phyloP scores from a whole-genome alignment of 73 alveolate genomes.

The Paramecium bursaria region DNA sequence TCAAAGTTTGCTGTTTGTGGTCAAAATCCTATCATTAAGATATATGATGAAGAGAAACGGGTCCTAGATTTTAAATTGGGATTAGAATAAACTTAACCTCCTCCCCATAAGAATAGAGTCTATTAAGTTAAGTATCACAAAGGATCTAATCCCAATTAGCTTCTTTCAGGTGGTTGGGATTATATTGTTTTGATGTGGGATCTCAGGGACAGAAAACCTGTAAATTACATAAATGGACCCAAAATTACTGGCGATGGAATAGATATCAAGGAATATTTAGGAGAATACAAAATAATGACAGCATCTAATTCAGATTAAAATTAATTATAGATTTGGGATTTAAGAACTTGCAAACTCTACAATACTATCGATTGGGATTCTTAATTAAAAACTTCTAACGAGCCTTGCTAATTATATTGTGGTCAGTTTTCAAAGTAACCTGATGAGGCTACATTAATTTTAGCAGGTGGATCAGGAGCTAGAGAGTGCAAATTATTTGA shows the following conservation, averaged over 20 bases:
- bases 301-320: slow-evolving; percentile 78
- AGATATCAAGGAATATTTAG: slow-evolving; percentile 81
- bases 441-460: slow-evolving; percentile 77
- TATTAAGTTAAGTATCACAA: slow-evolving; percentile 74
- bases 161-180: slow-evolving; percentile 90
- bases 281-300: slow-evolving; percentile 71
- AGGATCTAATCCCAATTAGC: slow-evolving; percentile 78
- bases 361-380: slow-evolving; percentile 85
- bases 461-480: slow-evolving; percentile 90
- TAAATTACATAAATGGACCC: slow-evolving; percentile 87
- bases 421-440: slow-evolving; percentile 81
- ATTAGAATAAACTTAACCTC: slow-evolving; percentile 74
- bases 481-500: slow-evolving; percentile 88
- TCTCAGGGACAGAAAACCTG: slow-evolving; percentile 77
- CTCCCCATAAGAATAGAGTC: slow-evolving; percentile 71
- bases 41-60: slow-evolving; percentile 77
- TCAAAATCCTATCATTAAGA: slow-evolving; percentile 68
- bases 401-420: slow-evolving; percentile 84
- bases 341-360: slow-evolving; percentile 76
- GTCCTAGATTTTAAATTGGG: slow-evolving; percentile 63
- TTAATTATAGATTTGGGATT: slow-evolving; percentile 60
- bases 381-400: slow-evolving; percentile 70
- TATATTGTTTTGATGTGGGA: slow-evolving; percentile 80
- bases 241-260: slow-evolving; percentile 94
- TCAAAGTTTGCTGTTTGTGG: slow-evolving; percentile 76